These are phyloP conservation scores for Eucalyptus curtisii DNA, from an alignment of 345 rosid species.

Conservation along the genomic window DNA sequence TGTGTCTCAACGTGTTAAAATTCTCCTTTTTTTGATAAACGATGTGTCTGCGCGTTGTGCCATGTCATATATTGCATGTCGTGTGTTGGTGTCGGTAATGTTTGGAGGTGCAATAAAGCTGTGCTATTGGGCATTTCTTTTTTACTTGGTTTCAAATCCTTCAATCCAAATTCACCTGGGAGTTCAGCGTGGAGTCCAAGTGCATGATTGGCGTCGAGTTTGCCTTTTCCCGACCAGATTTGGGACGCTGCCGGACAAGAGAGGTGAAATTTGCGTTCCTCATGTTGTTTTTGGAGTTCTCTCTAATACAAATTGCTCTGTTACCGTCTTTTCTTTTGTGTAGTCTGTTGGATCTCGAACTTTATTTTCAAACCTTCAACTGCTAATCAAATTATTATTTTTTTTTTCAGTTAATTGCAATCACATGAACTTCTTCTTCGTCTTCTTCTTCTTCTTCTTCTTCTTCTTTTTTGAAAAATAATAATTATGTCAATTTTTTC, in stretches of 20 bases:
- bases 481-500: too few relatives aligned
- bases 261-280: not conserved
- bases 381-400: too few relatives aligned
- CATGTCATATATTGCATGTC: accelerated
- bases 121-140: too few relatives aligned
- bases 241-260: not conserved
- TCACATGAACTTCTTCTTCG: too few relatives aligned
- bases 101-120: accelerated
- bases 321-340: too few relatives aligned
- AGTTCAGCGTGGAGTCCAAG: not conserved
- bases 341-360: too few relatives aligned
- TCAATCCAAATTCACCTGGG: not conserved
- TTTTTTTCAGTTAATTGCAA: too few relatives aligned
- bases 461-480: too few relatives aligned
- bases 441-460: too few relatives aligned
- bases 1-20: too few relatives aligned
- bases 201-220: not conserved
- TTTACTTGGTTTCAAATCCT: accelerated
- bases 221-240: accelerated
- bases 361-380: too few relatives aligned
- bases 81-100: accelerated
- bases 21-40: accelerated
- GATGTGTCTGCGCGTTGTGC: accelerated
- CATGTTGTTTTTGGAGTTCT: not conserved
- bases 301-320: too few relatives aligned